Evolutionary conservation across 352 stramenopile species (phyloP), one percentile per base, ranked within the genome.

Genomic region (Pythium monospermum): DNA sequence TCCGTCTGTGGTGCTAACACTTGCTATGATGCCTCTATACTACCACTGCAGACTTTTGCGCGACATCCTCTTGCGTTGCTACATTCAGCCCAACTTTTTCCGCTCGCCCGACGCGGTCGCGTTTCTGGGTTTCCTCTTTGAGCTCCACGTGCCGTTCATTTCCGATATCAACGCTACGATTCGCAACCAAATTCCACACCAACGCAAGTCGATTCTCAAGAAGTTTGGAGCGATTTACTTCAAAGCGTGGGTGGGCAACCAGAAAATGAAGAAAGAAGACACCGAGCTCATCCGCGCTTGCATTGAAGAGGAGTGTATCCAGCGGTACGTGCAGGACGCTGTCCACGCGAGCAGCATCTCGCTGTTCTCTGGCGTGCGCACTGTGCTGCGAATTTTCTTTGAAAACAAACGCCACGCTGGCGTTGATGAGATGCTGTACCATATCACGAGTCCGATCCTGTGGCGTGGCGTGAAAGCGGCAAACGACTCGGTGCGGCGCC

Each of bases 91-190:
- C 2, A 73, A 82, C 23, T 84, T 94, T 36, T 93, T 96, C 46
- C 69, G 74, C 6, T 92, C 82, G 0, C 76, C 83, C 0, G 84
- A 95, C 50, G 87, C 85, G 4, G 69, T 89, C 13, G 54, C 79
- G 5, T 91, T 96, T 44, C 59, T 96, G 37, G 85, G 80, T 36
- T 95, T 89, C 33, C 51, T 95, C 18, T 95, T 96, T 54, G 80
- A 83, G 7, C 66, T 96, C 7, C 82, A 96, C 57, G 61, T 87
- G 50, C 73, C 77, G 10, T 94, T 95, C 56, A 74, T 92, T 23
- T 51, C 67, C 23, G 83, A 94, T 49, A 94, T 96, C 44, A 91
- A 96, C 52, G 75, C 84, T 31, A 94, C 85, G 6, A 92, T 96
- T 33, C 72, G 79, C 18, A 94, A 94, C 53, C 83, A 92, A 53